Conservation (phyloP, 208 protist genomes). For the Leishmania tarentolae region DNA sequence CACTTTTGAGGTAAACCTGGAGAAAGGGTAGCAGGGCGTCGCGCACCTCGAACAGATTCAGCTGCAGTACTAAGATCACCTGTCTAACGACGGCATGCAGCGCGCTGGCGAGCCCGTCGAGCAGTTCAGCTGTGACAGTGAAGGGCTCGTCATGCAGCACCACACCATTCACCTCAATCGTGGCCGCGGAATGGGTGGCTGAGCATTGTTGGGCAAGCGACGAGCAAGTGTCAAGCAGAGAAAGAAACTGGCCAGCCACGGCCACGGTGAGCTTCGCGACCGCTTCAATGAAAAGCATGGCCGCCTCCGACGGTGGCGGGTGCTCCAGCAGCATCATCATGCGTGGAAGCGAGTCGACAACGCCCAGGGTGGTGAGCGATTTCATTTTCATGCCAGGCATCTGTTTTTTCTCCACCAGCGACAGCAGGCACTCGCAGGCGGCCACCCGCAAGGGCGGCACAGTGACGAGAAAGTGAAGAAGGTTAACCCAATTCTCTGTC, state of each 20-base stretch:
- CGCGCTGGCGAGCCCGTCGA: constrained; percentile 33
- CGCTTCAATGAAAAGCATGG: constrained; percentile 52
- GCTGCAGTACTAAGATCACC: constrained; percentile 34
- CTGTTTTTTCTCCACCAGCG: constrained; percentile 83
- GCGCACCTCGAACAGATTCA: constrained; percentile 43
- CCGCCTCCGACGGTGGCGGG: constrained; percentile 48
- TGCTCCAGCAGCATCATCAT: constrained; percentile 59
- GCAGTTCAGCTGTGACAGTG: constrained; percentile 31
- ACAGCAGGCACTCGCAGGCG: constrained; percentile 65
- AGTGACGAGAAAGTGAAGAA: constrained; percentile 71
- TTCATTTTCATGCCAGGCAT: constrained; percentile 68
- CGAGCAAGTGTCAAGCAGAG: constrained; percentile 49
- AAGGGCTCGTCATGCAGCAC: constrained; percentile 37
- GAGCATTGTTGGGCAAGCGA: constrained; percentile 7
- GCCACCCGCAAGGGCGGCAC: constrained; percentile 38
- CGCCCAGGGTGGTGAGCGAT: constrained; percentile 48
- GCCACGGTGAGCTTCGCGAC: constrained; percentile 49
- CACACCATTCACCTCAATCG: constrained; percentile 23
- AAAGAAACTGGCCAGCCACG: constrained; percentile 66
- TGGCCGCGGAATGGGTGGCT: neutral
- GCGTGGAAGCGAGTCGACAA: constrained; percentile 64
- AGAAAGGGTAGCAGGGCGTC: constrained; percentile 51
- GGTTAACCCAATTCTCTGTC: constrained; percentile 67
- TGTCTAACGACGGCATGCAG: constrained; percentile 56
- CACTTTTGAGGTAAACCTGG: constrained; percentile 65